phyloP scores from a whole-genome alignment of 106 monocot species.

The Dactylorhiza incarnata region DNA sequence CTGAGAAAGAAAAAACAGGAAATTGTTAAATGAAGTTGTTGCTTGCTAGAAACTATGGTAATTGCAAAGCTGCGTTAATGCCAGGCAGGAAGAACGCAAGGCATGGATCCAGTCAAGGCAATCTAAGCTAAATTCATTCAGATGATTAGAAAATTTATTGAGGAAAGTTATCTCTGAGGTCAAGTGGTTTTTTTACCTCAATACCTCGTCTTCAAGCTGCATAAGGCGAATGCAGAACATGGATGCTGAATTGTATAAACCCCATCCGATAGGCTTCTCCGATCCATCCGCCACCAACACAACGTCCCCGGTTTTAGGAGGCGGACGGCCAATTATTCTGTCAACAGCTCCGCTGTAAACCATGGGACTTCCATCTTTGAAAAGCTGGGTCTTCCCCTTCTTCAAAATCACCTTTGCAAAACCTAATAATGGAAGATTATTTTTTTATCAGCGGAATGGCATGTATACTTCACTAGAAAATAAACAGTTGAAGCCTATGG shows the following conservation, averaged over 20 bases:
- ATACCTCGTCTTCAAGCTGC: constrained; percentile 90
- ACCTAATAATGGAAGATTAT: no score
- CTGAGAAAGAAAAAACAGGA: constrained; percentile 28
- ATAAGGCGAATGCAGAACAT: constrained; percentile 94
- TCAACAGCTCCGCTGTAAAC: constrained; percentile 96
- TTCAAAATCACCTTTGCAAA: constrained; percentile 87
- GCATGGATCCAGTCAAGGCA: not conserved
- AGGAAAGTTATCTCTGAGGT: not conserved
- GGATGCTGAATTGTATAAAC: constrained; percentile 92
- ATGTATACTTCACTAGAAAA: not conserved
- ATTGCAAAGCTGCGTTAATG: not conserved
- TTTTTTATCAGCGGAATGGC: not conserved
- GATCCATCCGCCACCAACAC: constrained; percentile 89
- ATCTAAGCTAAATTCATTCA: no score
- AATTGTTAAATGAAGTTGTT: not conserved
- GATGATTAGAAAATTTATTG: not conserved
- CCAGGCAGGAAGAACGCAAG: not conserved
- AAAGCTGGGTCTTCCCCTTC: constrained; percentile 89
- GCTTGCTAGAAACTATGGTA: not conserved
- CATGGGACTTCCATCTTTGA: constrained; percentile 94
- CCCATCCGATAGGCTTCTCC: constrained; percentile 94
- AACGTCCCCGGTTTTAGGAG: constrained; percentile 81
- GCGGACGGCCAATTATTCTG: constrained; percentile 79
- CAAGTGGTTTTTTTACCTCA: constrained; percentile 35
- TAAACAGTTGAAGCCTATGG: not conserved